Conservation (phyloP, 1,139 yeast genomes). For the Groenewaldozyma auringiensis region DNA sequence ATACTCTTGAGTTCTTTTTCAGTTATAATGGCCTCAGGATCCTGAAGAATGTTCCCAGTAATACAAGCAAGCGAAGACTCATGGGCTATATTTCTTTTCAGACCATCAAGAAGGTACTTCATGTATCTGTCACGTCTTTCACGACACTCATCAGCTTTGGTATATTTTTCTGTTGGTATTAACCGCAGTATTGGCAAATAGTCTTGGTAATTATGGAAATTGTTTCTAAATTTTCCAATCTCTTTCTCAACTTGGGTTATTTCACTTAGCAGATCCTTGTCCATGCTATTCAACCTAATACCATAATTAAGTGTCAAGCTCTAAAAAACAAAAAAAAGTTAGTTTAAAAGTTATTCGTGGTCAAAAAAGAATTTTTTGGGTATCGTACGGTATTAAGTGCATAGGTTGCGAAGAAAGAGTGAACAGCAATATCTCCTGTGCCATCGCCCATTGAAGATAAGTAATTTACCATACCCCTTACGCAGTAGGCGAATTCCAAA, state of each 20-base stretch:
- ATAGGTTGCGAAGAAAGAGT: constrained; percentile 43
- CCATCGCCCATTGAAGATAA: constrained; percentile 3
- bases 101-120: constrained; percentile 33
- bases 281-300: constrained; percentile 39
- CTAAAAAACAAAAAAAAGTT: not conserved
- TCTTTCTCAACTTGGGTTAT: constrained; percentile 57
- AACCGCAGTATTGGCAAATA: constrained; percentile 47
- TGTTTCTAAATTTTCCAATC: constrained; percentile 57
- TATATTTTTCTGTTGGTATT: constrained; percentile 21
- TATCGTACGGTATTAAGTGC: constrained; percentile 40
- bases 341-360: constrained; percentile 8
- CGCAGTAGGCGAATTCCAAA: constrained; percentile 33
- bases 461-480: constrained; percentile 14
- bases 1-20: constrained; percentile 49
- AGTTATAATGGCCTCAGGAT: constrained; percentile 21
- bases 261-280: constrained; percentile 40
- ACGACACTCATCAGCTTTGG: constrained; percentile 38
- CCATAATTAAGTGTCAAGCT: constrained; percentile 57
- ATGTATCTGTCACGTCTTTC: constrained; percentile 50
- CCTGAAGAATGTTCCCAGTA: constrained; percentile 38
- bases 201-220: constrained; percentile 54
- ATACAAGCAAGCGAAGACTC: constrained; percentile 35
- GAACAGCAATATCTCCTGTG: constrained; percentile 31
- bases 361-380: not conserved
- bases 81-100: constrained; percentile 23